phyloP scores from a whole-genome alignment of 2,329 filamentous ascomycete species.

The Elsinoe necatrix region DNA sequence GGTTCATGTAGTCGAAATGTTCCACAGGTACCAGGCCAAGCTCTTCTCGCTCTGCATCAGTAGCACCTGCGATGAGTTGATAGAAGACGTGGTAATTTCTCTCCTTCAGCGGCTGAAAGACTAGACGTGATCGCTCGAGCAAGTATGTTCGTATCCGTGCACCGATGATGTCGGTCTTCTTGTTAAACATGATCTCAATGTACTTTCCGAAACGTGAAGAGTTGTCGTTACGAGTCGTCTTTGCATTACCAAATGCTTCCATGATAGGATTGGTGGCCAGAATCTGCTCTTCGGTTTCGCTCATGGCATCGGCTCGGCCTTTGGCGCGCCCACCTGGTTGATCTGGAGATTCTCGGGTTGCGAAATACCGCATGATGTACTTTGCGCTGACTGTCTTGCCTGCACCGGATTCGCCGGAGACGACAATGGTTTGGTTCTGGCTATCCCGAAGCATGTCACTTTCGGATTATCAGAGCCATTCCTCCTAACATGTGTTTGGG shows the following conservation, averaged over 20 bases:
- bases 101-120: constrained; percentile 96
- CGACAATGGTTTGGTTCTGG: constrained; percentile 96
- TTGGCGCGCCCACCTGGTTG: constrained; percentile 70
- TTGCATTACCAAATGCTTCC: constrained; percentile 99
- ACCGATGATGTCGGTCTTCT: constrained; percentile 89
- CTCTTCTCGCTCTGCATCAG: constrained; percentile 71
- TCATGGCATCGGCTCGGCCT: constrained; percentile 72
- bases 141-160: constrained; percentile 96
- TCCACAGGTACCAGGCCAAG: constrained; percentile 73
- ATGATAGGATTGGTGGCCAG: constrained; percentile 97
- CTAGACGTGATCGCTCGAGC: constrained; percentile 86
- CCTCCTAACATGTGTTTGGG: neutral
- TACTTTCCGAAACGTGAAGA: constrained; percentile 99
- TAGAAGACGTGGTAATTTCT: constrained; percentile 99
- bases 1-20: constrained; percentile 92
- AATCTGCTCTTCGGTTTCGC: constrained; percentile 97
- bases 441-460: constrained; percentile 95
- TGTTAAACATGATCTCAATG: constrained; percentile 99
- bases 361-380: constrained; percentile 99
- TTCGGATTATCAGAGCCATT: constrained; percentile 32
- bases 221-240: constrained; percentile 99
- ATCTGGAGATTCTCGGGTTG: constrained; percentile 88
- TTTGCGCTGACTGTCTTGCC: constrained; percentile 99
- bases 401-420: constrained; percentile 97
- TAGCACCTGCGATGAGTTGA: constrained; percentile 87